Evolutionary conservation across 768 basidiomycete species (phyloP).

Genomic region (Boletus pseudopeckii): DNA sequence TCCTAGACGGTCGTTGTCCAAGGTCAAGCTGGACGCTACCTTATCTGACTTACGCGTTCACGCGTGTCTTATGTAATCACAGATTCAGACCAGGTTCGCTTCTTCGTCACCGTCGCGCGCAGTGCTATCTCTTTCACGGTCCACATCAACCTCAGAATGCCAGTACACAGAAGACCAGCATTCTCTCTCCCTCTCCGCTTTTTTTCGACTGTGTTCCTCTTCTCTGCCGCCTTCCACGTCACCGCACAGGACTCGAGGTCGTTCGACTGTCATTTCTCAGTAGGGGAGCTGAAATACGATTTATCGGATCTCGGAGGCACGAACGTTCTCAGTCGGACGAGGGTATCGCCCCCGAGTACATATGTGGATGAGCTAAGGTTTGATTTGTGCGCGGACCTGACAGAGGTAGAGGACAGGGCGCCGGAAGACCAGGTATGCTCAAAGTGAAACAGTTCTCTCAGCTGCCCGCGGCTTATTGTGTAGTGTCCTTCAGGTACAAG

Average conservation of each 20-base stretch:
- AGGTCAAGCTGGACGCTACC: constrained; percentile 11
- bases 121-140: neutral
- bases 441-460: neutral
- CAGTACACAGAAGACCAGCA: constrained; percentile 12
- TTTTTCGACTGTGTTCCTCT: constrained; percentile 14
- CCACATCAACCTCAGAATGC: constrained; percentile 18
- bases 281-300: constrained; percentile 52
- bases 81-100: constrained; percentile 4
- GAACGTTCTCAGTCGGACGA: constrained; percentile 47
- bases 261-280: constrained; percentile 53
- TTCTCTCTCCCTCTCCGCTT: neutral
- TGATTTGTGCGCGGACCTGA: constrained; percentile 64
- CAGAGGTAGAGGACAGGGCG: constrained; percentile 41
- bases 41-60: constrained; percentile 27
- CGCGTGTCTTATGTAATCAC: constrained; percentile 32
- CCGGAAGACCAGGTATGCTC: constrained; percentile 65
- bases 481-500: constrained; percentile 70
- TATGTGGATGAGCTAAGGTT: constrained; percentile 60
- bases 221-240: constrained; percentile 23
- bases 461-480: constrained; percentile 5
- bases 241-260: constrained; percentile 36
- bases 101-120: neutral
- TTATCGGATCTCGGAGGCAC: constrained; percentile 52
- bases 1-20: constrained; percentile 13
- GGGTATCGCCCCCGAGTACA: constrained; percentile 60